Evolutionary conservation across 2,329 filamentous ascomycete genomes (phyloP).

Genomic region (Trichoderma polysporum): DNA sequence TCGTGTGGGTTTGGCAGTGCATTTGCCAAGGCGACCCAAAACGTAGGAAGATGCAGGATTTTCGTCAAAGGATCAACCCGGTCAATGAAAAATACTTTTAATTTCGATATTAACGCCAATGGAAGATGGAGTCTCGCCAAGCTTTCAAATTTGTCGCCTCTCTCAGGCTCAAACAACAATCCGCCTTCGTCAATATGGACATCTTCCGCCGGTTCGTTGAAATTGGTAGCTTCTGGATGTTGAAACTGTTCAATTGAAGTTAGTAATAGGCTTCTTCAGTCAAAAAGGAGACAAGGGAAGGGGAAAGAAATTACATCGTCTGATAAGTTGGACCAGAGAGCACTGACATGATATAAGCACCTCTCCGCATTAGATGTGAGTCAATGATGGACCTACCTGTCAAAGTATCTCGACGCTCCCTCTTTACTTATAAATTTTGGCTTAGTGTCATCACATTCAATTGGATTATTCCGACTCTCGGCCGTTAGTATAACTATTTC

Average conservation of each 20-base stretch:
- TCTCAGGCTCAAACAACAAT: background rate
- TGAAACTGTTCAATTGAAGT: background rate
- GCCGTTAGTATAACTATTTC: background rate
- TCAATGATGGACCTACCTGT: background rate
- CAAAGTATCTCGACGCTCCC: constrained; percentile 4
- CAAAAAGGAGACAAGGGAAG: background rate
- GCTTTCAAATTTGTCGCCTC: background rate
- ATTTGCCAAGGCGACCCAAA: background rate
- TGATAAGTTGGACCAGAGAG: background rate
- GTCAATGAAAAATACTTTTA: background rate
- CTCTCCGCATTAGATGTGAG: background rate
- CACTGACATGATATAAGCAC: background rate
- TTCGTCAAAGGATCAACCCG: constrained; percentile 10
- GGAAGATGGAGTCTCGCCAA: background rate
- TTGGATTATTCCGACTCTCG: background rate
- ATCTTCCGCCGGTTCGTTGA: background rate
- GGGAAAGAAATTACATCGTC: background rate
- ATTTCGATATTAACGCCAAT: background rate
- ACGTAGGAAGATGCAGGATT: constrained; percentile 10
- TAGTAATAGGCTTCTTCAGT: background rate
- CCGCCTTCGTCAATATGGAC: background rate
- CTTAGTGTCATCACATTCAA: background rate
- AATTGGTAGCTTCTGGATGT: background rate
- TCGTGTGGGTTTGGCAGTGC: background rate
- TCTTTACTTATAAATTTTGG: constrained; percentile 10